Base-by-base conservation (phyloP, 352 stramenopile species). In the Nothophytophthora sp. region DNA sequence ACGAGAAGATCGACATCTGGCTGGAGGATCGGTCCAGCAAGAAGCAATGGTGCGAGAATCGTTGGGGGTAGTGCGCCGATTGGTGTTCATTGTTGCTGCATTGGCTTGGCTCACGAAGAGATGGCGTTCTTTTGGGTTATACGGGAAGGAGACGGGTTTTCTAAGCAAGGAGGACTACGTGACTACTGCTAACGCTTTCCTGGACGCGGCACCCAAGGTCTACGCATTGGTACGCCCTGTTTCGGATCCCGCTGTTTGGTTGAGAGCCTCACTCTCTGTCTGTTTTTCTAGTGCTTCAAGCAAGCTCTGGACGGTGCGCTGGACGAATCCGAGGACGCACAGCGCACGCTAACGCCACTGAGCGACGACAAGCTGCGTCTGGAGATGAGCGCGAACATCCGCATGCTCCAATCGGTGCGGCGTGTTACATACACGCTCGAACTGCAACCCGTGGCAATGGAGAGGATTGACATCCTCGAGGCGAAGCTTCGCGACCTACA, bases 21-120 rank as follows among this genome's bases (percentile, higher is more conserved):
- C 7, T 61, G 37, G 42, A 55, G 32, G 29, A 55, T 15, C 44
- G 37, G 4, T 27, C 7, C 1, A 50, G 44, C 39, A 61, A 45
- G 27, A 55, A 55, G 11, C 44, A 61, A 34, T 61, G 53, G 53
- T 61, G 5, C 22, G n/a, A n/a, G n/a, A n/a, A n/a, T n/a, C n/a
- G n/a, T n/a, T n/a, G n/a, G n/a, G n/a, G n/a, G n/a, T n/a, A n/a
- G n/a, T n/a, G n/a, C n/a, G n/a, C n/a, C n/a, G n/a, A n/a, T n/a
- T n/a, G n/a, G n/a, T n/a, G n/a, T n/a, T n/a, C n/a, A n/a, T n/a
- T n/a, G n/a, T n/a, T n/a, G n/a, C n/a, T n/a, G n/a, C n/a, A n/a
- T n/a, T n/a, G n/a, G n/a, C n/a, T n/a, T n/a, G n/a, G n/a, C n/a
- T n/a, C n/a, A n/a, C n/a, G n/a, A n/a, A n/a, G n/a, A n/a, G n/a